Percentiles rank a stretch among this genome's conserved stretches.
Evolutionary conservation across 306 rosid species (phyloP).

Genomic region (Citrullus mucosospermus): DNA sequence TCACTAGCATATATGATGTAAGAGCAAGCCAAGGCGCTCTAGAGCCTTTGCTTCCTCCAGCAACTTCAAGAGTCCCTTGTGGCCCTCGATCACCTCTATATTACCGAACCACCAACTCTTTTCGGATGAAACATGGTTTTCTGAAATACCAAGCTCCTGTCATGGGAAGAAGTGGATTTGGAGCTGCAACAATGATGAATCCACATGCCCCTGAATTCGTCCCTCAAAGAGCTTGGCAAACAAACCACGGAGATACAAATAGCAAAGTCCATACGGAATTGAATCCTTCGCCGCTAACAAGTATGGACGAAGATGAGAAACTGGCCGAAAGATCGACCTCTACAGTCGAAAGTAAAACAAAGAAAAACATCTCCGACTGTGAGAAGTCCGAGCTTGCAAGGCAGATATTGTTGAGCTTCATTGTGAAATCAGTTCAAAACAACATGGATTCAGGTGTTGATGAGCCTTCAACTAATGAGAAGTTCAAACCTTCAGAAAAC

Average conservation of each 20-base stretch:
- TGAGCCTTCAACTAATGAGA: slow-evolving; percentile 25
- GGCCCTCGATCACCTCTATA: slow-evolving; percentile 83
- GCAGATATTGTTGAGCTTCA: slow-evolving; percentile 81
- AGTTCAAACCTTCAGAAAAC: slow-evolving; percentile 16
- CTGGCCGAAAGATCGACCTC: slow-evolving; percentile 8
- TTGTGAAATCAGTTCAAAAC: slow-evolving; percentile 64
- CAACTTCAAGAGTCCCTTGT: slow-evolving; percentile 68
- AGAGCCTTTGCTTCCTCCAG: slow-evolving; percentile 60
- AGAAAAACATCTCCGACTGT: slow-evolving; percentile 39
- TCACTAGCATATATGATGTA: slow-evolving; percentile 46
- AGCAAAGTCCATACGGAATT: slow-evolving; percentile 11
- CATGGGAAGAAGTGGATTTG: slow-evolving; percentile 40
- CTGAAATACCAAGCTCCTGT: slow-evolving; percentile 23
- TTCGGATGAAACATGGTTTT: slow-evolving; percentile 55
- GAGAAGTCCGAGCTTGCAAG: slow-evolving; percentile 82
- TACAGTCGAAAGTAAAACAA: slow-evolving; percentile 15
- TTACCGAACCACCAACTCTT: slow-evolving; percentile 54
- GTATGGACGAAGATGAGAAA: slow-evolving; percentile 18
- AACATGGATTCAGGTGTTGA: slow-evolving; percentile 31
- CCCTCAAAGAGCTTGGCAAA: slow-evolving; percentile 51
- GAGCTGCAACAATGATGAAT: slow-evolving; percentile 64
- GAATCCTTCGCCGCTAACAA: slow-evolving; percentile 16
- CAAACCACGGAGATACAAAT: slow-evolving; percentile 23
- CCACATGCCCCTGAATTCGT: slow-evolving; percentile 93
- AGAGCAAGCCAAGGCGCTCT: slow-evolving; percentile 49